Conservation (phyloP, 345 rosid genomes). For the Ricinus communis region DNA sequence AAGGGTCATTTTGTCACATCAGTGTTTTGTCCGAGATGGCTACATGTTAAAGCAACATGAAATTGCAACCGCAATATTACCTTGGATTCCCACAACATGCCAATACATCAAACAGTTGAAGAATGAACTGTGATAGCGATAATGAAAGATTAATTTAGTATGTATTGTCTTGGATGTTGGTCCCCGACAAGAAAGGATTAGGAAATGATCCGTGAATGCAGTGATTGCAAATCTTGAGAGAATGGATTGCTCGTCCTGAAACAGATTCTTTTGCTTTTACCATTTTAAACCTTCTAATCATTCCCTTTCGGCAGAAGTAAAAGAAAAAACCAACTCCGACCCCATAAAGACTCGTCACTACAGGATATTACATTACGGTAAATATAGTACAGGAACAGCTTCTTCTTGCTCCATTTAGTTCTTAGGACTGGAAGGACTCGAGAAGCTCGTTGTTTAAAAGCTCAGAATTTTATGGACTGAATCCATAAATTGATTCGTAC, state of each 20-base stretch:
- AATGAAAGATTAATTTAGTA: neutral
- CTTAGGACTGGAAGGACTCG: too few relatives aligned
- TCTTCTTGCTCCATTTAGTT: too few relatives aligned
- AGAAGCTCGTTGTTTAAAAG: too few relatives aligned
- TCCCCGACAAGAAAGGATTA: neutral
- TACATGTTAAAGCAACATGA: neutral
- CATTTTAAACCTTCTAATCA: neutral
- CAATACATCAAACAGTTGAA: conserved; percentile 1
- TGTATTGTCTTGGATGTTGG: neutral
- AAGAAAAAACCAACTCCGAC: neutral
- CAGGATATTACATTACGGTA: neutral
- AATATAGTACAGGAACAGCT: too few relatives aligned
- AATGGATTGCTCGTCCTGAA: neutral
- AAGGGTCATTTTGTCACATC: neutral
- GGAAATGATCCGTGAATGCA: neutral
- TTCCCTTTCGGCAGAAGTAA: neutral
- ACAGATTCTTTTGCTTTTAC: neutral
- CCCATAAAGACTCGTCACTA: neutral
- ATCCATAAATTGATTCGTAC: too few relatives aligned
- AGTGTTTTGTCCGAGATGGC: conserved; percentile 1
- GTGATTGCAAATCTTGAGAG: conserved; percentile 3
- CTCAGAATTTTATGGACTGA: too few relatives aligned
- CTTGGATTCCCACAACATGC: conserved; percentile 22
- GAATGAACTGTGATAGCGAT: neutral
- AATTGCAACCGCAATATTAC: neutral